Conservation (phyloP, 2,329 filamentous ascomycete genomes). For the Fusarium continuum region DNA sequence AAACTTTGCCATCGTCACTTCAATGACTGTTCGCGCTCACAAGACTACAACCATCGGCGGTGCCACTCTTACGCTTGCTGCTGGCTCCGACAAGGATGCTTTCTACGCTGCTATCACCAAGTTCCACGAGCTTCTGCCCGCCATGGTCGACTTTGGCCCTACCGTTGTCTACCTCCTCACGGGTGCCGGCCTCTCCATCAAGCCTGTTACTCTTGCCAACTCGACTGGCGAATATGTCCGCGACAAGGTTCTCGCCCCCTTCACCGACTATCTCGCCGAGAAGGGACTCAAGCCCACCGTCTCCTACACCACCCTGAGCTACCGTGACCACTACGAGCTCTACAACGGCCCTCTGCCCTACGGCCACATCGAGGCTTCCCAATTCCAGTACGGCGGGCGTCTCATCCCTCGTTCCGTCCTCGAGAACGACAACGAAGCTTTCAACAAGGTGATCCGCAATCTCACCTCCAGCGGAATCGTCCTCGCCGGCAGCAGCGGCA, state of each 20-base stretch:
- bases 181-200: conserved; percentile 50
- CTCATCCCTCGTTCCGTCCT: conserved; percentile 54
- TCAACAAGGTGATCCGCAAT: conserved; percentile 44
- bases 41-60: conserved; percentile 50
- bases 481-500: conserved; percentile 42
- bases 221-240: conserved; percentile 52
- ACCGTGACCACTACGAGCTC: conserved; percentile 56
- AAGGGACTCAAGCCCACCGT: conserved; percentile 22
- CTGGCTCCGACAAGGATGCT: conserved; percentile 17
- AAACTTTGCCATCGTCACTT: conserved; percentile 66
- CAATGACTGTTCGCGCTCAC: conserved; percentile 63
- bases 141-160: conserved; percentile 58
- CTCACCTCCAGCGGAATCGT: conserved; percentile 20
- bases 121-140: conserved; percentile 45
- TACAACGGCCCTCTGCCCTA: conserved; percentile 52
- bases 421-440: conserved; percentile 43
- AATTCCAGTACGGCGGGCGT: conserved; percentile 51
- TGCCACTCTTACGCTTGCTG: conserved; percentile 39
- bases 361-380: conserved; percentile 46
- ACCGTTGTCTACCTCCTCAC: conserved; percentile 54
- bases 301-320: conserved; percentile 33
- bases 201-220: conserved; percentile 56
- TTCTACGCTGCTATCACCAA: conserved; percentile 32
- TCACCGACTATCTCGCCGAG: conserved; percentile 24
- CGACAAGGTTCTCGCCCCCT: conserved; percentile 52